A percentile compares a stretch with the other conserved stretches of the same genome.
phyloP scores from a whole-genome alignment of 2,329 filamentous ascomycete genomes.

The Fusarium abutilonis region DNA sequence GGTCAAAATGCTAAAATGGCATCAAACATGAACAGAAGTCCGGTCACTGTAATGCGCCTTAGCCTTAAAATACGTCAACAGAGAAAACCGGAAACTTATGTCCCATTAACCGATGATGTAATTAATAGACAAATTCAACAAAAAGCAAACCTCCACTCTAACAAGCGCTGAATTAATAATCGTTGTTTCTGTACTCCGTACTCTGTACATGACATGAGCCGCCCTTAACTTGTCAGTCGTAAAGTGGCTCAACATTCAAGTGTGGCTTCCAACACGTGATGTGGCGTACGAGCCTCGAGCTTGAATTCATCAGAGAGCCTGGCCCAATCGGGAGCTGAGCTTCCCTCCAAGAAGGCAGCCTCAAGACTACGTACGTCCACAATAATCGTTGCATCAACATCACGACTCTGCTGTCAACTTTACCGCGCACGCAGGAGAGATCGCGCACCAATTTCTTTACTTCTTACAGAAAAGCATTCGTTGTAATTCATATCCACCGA shows the following conservation, averaged over 20 bases:
- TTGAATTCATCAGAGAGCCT: constrained; percentile 25
- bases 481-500: constrained; percentile 23
- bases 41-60: not conserved
- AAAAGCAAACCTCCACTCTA: constrained; percentile 9
- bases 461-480: constrained; percentile 24
- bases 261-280: constrained; percentile 35
- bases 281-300: constrained; percentile 34
- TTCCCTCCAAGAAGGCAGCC: constrained; percentile 46
- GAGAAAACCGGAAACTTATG: not conserved
- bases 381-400: constrained; percentile 38
- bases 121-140: constrained; percentile 2
- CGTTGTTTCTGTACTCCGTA: constrained; percentile 4
- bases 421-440: constrained; percentile 32
- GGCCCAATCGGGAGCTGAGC: constrained; percentile 47
- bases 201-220: too few species aligned
- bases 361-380: constrained; percentile 48
- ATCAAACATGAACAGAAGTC: not conserved
- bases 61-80: not conserved
- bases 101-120: constrained; percentile 24
- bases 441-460: constrained; percentile 19
- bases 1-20: too few species aligned
- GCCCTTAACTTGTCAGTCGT: not conserved
- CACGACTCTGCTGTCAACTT: constrained; percentile 26
- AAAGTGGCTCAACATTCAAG: constrained; percentile 16
- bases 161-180: not conserved